Conservation (phyloP, 2,329 filamentous ascomycete genomes). For the Botrytis pseudocinerea region DNA sequence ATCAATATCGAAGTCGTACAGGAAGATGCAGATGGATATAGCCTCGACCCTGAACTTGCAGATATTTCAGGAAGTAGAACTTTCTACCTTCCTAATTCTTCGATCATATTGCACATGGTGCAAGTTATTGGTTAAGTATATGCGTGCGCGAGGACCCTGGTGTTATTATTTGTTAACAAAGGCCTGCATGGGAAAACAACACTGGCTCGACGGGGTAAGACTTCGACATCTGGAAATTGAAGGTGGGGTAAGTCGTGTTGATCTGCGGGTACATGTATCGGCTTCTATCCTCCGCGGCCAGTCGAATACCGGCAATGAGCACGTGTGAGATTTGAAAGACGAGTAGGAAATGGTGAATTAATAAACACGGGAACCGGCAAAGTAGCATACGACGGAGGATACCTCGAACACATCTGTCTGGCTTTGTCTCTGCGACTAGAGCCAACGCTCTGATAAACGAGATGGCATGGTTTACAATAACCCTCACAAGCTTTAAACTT, state of each 20-base stretch:
- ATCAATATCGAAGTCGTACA: background rate
- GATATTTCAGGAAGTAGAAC: conserved; percentile 9
- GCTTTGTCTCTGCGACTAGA: background rate
- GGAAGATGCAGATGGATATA: background rate
- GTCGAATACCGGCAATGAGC: background rate
- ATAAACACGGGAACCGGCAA: background rate
- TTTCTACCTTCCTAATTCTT: conserved; percentile 21
- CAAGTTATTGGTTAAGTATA: background rate
- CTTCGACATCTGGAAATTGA: background rate
- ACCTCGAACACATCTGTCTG: background rate
- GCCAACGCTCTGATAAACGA: background rate
- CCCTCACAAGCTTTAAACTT: background rate
- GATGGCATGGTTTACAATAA: background rate
- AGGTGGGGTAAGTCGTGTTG: conserved; percentile 5
- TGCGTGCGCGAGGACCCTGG: background rate
- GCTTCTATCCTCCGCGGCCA: background rate
- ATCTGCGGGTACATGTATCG: conserved; percentile 12
- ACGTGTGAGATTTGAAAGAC: background rate
- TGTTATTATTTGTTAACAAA: background rate
- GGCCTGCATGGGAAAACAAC: background rate
- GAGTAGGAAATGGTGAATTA: background rate
- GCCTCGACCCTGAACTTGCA: conserved; percentile 15
- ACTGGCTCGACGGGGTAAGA: background rate
- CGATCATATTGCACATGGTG: conserved; percentile 16
- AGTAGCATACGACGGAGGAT: background rate